Conservation (phyloP, 2,329 filamentous ascomycete genomes). For the Nemania sp. region DNA sequence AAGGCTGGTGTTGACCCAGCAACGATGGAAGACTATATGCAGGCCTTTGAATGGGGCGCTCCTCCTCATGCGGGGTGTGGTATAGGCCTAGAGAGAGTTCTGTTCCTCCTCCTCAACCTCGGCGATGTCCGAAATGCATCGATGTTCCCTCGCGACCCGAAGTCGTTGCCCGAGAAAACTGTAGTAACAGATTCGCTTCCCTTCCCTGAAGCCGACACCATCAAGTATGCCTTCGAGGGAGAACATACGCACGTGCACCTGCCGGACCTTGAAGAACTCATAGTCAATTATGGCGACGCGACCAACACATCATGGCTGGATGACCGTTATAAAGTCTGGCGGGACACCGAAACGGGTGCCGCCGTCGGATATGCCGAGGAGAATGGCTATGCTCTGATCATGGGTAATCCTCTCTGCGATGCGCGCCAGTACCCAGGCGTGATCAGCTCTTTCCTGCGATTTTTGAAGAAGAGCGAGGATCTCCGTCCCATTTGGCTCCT, state of each 20-base stretch:
- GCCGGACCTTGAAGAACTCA: constrained; percentile 81
- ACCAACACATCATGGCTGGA: constrained; percentile 95
- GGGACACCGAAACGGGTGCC: constrained; percentile 77
- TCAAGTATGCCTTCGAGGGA: constrained; percentile 59
- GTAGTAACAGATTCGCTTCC: constrained; percentile 60
- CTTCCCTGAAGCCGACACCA: constrained; percentile 85
- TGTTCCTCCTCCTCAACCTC: constrained; percentile 83
- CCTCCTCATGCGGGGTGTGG: constrained; percentile 90
- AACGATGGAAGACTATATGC: constrained; percentile 89
- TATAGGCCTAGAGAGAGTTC: constrained; percentile 84
- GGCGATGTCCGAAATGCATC: constrained; percentile 90
- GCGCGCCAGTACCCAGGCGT: constrained; percentile 74
- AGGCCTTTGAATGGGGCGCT: constrained; percentile 85
- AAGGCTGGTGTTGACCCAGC: constrained; percentile 74
- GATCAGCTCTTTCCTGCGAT: constrained; percentile 74
- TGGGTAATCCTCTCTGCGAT: constrained; percentile 87
- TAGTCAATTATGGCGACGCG: constrained; percentile 94
- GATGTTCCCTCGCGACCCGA: constrained; percentile 85
- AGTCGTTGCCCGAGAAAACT: constrained; percentile 72
- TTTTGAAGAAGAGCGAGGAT: constrained; percentile 68
- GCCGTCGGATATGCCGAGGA: constrained; percentile 81
- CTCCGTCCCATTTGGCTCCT: constrained; percentile 89
- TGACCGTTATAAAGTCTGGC: constrained; percentile 85
- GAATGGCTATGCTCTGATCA: constrained; percentile 77
- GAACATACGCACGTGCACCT: constrained; percentile 57